Conservation (phyloP, 116 monocot genomes). For the Papilionanthe hybrid region DNA sequence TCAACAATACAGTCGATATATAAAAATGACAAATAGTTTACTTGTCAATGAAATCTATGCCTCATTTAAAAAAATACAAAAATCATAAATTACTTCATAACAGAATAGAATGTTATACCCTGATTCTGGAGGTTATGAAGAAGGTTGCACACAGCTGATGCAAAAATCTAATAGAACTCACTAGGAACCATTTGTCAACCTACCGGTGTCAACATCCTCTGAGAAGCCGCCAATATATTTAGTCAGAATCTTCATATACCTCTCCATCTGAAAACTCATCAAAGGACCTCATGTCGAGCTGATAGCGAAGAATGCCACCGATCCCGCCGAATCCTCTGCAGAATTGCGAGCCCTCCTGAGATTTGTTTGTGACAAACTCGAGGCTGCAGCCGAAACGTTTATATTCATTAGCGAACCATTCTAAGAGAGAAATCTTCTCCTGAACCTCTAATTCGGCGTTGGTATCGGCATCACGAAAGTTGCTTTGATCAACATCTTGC, state of each 20-base stretch:
- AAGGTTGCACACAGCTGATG: background rate
- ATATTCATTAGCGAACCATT: slow-evolving; percentile 25
- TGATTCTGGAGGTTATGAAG: background rate
- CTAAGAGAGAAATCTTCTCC: slow-evolving; percentile 19
- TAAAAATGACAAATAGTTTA: background rate
- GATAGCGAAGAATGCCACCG: slow-evolving; percentile 25
- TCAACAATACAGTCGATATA: too few species aligned
- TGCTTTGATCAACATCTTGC: slow-evolving; percentile 14
- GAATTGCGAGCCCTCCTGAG: slow-evolving; percentile 25
- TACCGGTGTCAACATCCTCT: background rate
- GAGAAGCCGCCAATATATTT: slow-evolving; percentile 8
- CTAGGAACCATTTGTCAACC: background rate
- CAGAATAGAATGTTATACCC: background rate
- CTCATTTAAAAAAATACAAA: background rate
- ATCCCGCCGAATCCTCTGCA: slow-evolving; percentile 26
- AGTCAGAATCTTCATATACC: slow-evolving; percentile 22
- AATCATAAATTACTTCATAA: background rate
- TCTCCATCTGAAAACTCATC: slow-evolving; percentile 21
- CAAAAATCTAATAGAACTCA: background rate
- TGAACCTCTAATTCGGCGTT: slow-evolving; percentile 22
- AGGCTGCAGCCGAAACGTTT: slow-evolving; percentile 23
- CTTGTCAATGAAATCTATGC: background rate
- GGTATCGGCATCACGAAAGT: slow-evolving; percentile 13
- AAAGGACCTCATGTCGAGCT: slow-evolving; percentile 26
- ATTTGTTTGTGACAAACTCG: slow-evolving; percentile 28